Base-by-base conservation (phyloP, 352 stramenopile species). In the Aphanomyces cochlioides region DNA sequence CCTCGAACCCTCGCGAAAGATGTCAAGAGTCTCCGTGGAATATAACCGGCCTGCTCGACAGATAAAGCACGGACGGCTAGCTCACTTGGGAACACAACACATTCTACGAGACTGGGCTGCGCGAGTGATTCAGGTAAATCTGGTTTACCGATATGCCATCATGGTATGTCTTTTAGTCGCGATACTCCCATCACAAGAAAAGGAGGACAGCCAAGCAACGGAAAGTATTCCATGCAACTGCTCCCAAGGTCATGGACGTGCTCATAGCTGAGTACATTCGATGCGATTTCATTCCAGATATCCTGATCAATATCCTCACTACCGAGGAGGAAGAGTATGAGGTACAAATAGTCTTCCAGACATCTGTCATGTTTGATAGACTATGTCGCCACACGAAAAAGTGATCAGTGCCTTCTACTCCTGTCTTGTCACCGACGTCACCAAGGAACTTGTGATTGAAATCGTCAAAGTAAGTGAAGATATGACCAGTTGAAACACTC, bases 291-390 rank as follows among this genome's bases (percentile, higher is more conserved):
- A 61, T 70, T 53, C 64, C 64, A 1, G 48, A 63, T n/a, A 17
- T 70, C 38, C 39, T 70, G 15, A 70, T 70, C 48, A 45, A 70
- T 8, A 39, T 70, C 43, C 60, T 70, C 4, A 63, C 64, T 4
- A 54, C 48, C 5, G 6, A 15, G 13, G 12, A 21, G 5, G 28
- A 61, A 38, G 47, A 61, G 54, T 45, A 67, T n/a, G 40, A 37
- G 47, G 64, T 47, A 61, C 7, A 8, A 12, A 7, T 15, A 3
- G 37, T 53, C 17, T 21, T 37, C 10, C 7, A 59, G 38, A 1
- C 8, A 59, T 10, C 8, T 15, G 17, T 57, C 7, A 28, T 41
- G n/a, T 7, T 13, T n/a, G n/a, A 40, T 17, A 57, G 47, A 12
- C 17, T 6, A 54, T 6, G n/a, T n/a, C 59, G 54, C 8, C 21